A percentile compares a stretch with the other conserved stretches of the same genome.
phyloP scores from a whole-genome alignment of 2,329 filamentous ascomycete genomes.

The Aspergillus sp. region DNA sequence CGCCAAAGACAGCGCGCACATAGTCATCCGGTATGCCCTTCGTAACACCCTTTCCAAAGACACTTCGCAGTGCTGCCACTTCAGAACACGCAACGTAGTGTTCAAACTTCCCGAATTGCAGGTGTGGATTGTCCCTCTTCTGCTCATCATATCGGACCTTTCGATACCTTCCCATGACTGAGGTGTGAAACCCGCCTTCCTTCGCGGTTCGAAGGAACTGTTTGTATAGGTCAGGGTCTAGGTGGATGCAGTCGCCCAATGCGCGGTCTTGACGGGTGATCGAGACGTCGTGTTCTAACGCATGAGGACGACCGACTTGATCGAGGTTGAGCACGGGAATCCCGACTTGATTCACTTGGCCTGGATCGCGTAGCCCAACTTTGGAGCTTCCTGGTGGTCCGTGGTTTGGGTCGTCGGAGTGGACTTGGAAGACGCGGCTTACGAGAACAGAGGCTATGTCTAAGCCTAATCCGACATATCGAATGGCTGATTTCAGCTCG shows the following conservation, averaged over 20 bases:
- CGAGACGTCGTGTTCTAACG: conserved; percentile 22
- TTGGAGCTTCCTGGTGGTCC: conserved; percentile 4
- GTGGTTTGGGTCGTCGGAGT: conserved; percentile 14
- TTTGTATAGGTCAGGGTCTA: conserved; percentile 9
- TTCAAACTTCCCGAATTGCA: conserved; percentile 10
- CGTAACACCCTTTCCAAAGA: conserved; percentile 15
- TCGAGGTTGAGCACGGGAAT: conserved; percentile 17
- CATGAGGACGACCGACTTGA: conserved; percentile 19
- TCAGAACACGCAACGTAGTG: conserved; percentile 17
- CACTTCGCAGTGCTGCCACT: conserved; percentile 11
- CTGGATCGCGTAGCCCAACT: conserved; percentile 16
- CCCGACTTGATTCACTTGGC: conserved; percentile 13
- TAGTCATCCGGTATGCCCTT: conserved; percentile 17
- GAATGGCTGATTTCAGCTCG: conserved; percentile 14
- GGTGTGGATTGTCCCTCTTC: conserved; percentile 4
- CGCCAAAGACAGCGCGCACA: conserved; percentile 16
- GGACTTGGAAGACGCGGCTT: conserved; percentile 15
- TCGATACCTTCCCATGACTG: conserved; percentile 13
- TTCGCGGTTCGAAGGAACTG: not conserved
- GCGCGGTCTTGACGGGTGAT: conserved; percentile 21
- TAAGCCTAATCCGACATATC: conserved; percentile 13
- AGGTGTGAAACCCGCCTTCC: not conserved
- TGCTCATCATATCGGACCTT: conserved; percentile 15
- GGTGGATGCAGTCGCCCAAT: conserved; percentile 15
- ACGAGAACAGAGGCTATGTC: conserved; percentile 10